Conservation (phyloP, 768 basidiomycete genomes). For the Mycena maculata region DNA sequence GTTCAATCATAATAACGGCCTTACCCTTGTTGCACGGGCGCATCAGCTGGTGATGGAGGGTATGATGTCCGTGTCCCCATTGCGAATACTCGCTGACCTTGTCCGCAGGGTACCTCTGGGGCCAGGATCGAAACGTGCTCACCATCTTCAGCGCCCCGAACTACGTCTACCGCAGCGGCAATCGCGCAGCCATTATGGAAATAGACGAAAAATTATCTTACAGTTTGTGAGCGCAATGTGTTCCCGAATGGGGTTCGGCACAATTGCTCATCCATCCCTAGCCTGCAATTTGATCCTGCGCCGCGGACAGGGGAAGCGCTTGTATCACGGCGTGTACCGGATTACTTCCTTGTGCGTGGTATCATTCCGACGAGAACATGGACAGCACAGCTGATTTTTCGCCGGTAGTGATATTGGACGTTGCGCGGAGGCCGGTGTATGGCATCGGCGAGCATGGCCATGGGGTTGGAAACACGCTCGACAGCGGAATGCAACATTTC, state of each 20-base stretch:
- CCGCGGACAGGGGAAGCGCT: slow-evolving; percentile 98
- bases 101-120: slow-evolving; percentile 90
- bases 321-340: slow-evolving; percentile 94
- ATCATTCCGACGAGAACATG: neutral
- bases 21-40: slow-evolving; percentile 94
- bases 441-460: no score
- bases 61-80: slow-evolving; percentile 51
- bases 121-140: slow-evolving; percentile 98
- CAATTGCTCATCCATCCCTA: slow-evolving; percentile 45
- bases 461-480: no score
- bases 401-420: slow-evolving; percentile 30
- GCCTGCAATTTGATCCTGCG: slow-evolving; percentile 99
- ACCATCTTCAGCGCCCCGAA: slow-evolving; percentile 99
- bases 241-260: slow-evolving; percentile 25
- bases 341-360: slow-evolving; percentile 88
- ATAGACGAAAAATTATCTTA: slow-evolving; percentile 98
- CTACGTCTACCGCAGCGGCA: slow-evolving; percentile 99
- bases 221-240: slow-evolving; percentile 75
- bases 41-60: slow-evolving; percentile 99
- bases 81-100: slow-evolving; percentile 22
- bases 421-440: no score
- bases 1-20: slow-evolving; percentile 98
- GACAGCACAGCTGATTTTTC: neutral
- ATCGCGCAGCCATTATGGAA: slow-evolving; percentile 99
- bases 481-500: no score